Evolutionary conservation across 495 filamentous ascomycete genomes (phyloP), one percentile per base, ranked within the genome.

Genomic region (Penicillium silybi): DNA sequence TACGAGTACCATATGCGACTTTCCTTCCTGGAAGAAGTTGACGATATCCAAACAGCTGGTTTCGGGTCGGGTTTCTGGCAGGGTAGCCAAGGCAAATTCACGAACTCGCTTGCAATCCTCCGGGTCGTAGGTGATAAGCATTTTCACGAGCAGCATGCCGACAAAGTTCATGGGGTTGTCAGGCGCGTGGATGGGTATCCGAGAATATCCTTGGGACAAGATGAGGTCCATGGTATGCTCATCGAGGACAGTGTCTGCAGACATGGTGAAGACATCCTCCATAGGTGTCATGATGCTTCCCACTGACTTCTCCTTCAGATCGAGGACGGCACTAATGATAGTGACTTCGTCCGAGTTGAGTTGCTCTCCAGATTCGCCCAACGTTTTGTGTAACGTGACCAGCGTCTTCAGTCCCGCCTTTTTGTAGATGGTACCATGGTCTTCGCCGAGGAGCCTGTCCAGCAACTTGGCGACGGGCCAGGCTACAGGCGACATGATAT

Each of bases 1-100:
- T 9, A 97, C 92, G 22, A 98, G 78, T 9, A 97, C 92, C 95
- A 98, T 97, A 69, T 98, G 93, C 9, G 90, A 95, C 66, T 97
- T 97, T 46, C 93, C 93, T 71, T 98, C 92, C 66, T 98, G 93
- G 73, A 98, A 98, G 72, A 96, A 98, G 72, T 98, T 98, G 66
- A 98, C 86, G 56, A 97, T 98, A 64, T 98, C 93, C 38, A 98
- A 73, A 65, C 93, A 98, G 67, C 90, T 95, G 0, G 93, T 97
- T 58, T 96, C 89, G 1, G 95, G 88, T 8, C 88, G 81, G 3
- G 93, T 98, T 68, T 98, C 93, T 3, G 95, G 95, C 0, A 98
- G 77, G 0, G 93, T 97, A 26, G 95, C 93, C 48, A 98, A 72
- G 2, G 90, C 83, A 68, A 98, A 97, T 45, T 97, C 90, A 29